Base-by-base conservation (phyloP, 2,329 filamentous ascomycete genomes). In the Diaporthe helianthi region DNA sequence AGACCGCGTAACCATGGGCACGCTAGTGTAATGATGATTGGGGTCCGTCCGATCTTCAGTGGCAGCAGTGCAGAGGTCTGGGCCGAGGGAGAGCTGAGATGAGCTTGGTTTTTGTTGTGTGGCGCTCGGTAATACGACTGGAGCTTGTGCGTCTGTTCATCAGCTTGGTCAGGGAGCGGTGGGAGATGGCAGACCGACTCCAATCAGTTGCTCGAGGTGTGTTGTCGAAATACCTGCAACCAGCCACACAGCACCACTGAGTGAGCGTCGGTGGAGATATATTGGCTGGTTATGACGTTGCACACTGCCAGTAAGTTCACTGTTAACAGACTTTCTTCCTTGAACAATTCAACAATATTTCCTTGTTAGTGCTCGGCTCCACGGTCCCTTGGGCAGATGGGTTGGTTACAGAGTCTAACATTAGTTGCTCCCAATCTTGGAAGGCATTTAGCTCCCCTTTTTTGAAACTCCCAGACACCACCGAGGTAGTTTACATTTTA, bases 1-100 rank as follows among this genome's bases (percentile, higher is more conserved):
- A 76, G 58, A 61, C 58, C 58, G 44, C 44, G 58, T 49, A 63
- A 63, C 58, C 29, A 17, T 29, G 33, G 58, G n/a, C 41, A 24
- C 29, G 58, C 47, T 63, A 63, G 58, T 44, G 29, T 36, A 12
- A 4, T 17, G 58, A 19, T 49, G 29, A 36, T 36, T 47, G 44
- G 58, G 7, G 44, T 36, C 58, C 41, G 44, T 63, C 58, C 58
- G 44, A 49, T 63, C 44, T 63, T 31, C 19, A 36, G 58, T 36
- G 44, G 54, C 53, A 24, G 53, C 53, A 41, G 22, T 58, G 58
- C 58, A 29, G 44, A 19, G 29, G 41, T n/a, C 41, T 49, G 13
- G 44, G 29, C 29, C 44, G 12, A 49, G 44, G 12, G 47, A 49
- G 55, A 31, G 24, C 38, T 46, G 36, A 5, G 36, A 12, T 38